Base-by-base conservation (phyloP, 2,329 filamentous ascomycete species). In the Penicillium sumatraense region DNA sequence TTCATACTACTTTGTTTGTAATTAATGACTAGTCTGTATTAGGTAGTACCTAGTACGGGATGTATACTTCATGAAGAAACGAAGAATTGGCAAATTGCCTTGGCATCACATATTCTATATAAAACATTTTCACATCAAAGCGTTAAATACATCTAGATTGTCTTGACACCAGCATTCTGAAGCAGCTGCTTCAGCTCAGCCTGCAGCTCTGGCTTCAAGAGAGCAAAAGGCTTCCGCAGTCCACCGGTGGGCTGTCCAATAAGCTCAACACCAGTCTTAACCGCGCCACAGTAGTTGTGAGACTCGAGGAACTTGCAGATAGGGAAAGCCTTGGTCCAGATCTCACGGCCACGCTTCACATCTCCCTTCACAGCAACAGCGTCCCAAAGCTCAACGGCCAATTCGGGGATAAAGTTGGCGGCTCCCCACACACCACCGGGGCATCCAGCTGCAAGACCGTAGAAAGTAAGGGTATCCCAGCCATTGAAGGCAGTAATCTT, bases 381-480 rank as follows among this genome's bases (percentile, higher is more conserved):
- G 18, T 82, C 71, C 75, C 78, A 82, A 1, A 83, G 65, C 64
- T 80, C 65, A 14, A 79, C 70, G 0, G 78, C 78, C 16, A 82
- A 64, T 57, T 82, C 79, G 0, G 80, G 80, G 9, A 82, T 77
- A 14, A 82, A 69, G 54, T 83, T 82, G 2, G 79, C 76, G 0
- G 80, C 78, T 1, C 80, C 80, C 80, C 80, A 82, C 1, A 82
- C 76, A 3, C 75, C 78, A 3, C 80, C 80, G 42, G 78, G 78
- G 8, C 78, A 78, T 0, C 80, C 80, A 1, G 80, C 79, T 0
- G 76, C 78, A 9, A 83, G 66, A 9, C 80, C 80, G 57, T 82
- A 82, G 62, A 83, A 83, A 0, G 80, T 83, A 14, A 83, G 67
- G 0, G 80, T 82, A 54, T 83, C 80, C 80, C 80, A 83, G 1